phyloP scores from a whole-genome alignment of 2,329 filamentous ascomycete genomes.

The Xylariaceae sp. region DNA sequence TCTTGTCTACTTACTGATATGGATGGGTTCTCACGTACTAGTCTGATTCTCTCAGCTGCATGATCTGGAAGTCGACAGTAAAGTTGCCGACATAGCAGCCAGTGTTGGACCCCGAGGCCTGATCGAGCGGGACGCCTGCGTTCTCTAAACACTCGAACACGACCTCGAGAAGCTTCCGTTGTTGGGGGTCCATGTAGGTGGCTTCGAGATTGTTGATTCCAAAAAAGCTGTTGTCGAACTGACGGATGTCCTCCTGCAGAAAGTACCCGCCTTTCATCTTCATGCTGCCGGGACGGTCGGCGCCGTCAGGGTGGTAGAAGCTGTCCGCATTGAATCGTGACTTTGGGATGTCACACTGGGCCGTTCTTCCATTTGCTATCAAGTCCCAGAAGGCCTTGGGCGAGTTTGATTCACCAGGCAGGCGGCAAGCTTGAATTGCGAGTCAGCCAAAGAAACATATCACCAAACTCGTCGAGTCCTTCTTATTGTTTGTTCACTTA shows the following conservation, averaged over 20 bases:
- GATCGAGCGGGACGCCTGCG: background rate
- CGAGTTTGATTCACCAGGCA: too few species aligned
- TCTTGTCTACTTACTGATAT: too few species aligned
- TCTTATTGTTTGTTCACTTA: too few species aligned
- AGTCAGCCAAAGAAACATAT: too few species aligned
- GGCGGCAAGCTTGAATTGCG: too few species aligned
- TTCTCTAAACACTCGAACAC: background rate
- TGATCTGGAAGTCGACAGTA: too few species aligned
- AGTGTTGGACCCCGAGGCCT: background rate
- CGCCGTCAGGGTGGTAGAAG: background rate
- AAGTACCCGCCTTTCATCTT: background rate
- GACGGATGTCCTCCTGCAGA: background rate
- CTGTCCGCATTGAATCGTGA: background rate
- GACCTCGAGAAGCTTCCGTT: background rate
- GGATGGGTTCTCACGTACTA: too few species aligned
- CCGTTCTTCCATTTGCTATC: too few species aligned
- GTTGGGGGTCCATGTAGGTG: background rate
- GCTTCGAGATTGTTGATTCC: background rate
- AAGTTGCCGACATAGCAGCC: background rate
- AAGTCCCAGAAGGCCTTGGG: too few species aligned
- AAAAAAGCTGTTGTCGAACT: background rate
- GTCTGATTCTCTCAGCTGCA: too few species aligned
- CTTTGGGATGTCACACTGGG: too few species aligned
- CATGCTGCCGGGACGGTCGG: background rate
- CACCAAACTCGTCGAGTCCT: too few species aligned